A percentile compares a stretch with the other conserved stretches of the same genome.
These are phyloP conservation scores for Sanghuangporus sanghuang DNA, from an alignment of 1,284 basidiomycete species.

Conservation along the genomic window DNA sequence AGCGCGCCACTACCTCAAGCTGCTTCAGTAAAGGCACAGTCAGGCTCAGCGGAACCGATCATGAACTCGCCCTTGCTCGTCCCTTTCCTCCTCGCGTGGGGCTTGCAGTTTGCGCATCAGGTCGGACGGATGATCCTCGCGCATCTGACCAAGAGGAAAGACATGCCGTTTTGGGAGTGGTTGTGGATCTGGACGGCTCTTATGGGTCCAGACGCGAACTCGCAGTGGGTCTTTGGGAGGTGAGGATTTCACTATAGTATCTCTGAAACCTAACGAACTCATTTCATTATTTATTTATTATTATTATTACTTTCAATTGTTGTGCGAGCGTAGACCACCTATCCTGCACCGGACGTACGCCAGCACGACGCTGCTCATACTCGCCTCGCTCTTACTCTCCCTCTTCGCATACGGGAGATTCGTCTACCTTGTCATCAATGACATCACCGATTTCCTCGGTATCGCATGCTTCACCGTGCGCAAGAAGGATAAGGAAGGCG, in stretches of 20 bases:
- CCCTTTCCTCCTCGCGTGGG: slow-evolving; percentile 90
- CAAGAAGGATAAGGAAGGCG: slow-evolving; percentile 71
- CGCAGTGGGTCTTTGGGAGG: slow-evolving; percentile 63
- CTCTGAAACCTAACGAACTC: neutral
- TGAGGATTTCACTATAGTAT: slow-evolving; percentile 31
- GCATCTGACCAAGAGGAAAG: slow-evolving; percentile 68
- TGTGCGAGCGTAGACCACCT: slow-evolving; percentile 41
- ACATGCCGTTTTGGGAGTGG: slow-evolving; percentile 84
- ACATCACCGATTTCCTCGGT: slow-evolving; percentile 84
- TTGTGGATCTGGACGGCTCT: slow-evolving; percentile 82
- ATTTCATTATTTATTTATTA: too few relatives aligned
- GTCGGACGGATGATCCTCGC: slow-evolving; percentile 92
- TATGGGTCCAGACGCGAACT: slow-evolving; percentile 80
- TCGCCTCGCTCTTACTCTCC: slow-evolving; percentile 61
- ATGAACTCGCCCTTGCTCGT: slow-evolving; percentile 61
- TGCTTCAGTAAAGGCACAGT: slow-evolving; percentile 25
- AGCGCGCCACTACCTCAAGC: slow-evolving; percentile 59
- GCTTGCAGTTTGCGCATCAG: slow-evolving; percentile 78
- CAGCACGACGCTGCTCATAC: slow-evolving; percentile 63
- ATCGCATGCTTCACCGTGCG: slow-evolving; percentile 88
- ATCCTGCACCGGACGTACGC: slow-evolving; percentile 62
- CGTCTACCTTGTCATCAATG: slow-evolving; percentile 74
- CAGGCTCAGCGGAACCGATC: slow-evolving; percentile 25
- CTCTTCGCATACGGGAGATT: slow-evolving; percentile 75
- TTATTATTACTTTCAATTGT: too few relatives aligned